Base-by-base conservation (phyloP, 257 asterid species). In the Fraxinus excelsior region DNA sequence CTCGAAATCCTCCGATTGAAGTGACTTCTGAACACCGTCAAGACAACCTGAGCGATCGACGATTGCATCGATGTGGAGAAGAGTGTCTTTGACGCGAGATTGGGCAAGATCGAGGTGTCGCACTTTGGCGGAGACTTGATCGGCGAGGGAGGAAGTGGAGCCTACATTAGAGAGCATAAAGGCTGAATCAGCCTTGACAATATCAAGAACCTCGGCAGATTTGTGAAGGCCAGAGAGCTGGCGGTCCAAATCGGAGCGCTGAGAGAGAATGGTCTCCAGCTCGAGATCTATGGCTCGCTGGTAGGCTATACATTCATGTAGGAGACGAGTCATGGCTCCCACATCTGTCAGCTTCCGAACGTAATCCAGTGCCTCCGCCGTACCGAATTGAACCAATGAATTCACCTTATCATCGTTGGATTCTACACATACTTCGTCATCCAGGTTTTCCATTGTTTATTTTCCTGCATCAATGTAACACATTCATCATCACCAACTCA, bases 101-200 rank as follows among this genome's bases (percentile, higher is more conserved):
- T 95, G 99, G 26, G 94, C 95, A 21, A 88, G 91, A 86, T 93
- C 98, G 40, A 91, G 94, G 73, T 88, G 96, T 71, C 98, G 92
- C 74, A 91, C 98, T 80, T 93, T 91, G 78, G 89, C 92, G 46
- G 95, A 89, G 42, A 93, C 97, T 77, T 89, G 88, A 81, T 91
- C 97, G 26, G 98, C 97, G 35, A 93, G 95, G 44, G 88, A 76
- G 29, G 96, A 93, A 72, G 97, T 95, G 80, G 96, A 89, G 68
- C 90, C 78, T 82, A 95, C 94, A 62, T 90, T 95, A 72, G 97
- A 87, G 75, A 87, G 91, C 84, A 90, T 78, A 85, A 85, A 84
- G 71, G 89, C 84, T 29, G 96, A 84, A 73, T 93, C 96, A 1
- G 84, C 88, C 82, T 89, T 89, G 77, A 93, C 96, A 60, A 89